Evolutionary conservation across 371 early-diverging fungal genomes (phyloP), one percentile per base, ranked within the genome.

Genomic region (Blyttiomyces sp.): DNA sequence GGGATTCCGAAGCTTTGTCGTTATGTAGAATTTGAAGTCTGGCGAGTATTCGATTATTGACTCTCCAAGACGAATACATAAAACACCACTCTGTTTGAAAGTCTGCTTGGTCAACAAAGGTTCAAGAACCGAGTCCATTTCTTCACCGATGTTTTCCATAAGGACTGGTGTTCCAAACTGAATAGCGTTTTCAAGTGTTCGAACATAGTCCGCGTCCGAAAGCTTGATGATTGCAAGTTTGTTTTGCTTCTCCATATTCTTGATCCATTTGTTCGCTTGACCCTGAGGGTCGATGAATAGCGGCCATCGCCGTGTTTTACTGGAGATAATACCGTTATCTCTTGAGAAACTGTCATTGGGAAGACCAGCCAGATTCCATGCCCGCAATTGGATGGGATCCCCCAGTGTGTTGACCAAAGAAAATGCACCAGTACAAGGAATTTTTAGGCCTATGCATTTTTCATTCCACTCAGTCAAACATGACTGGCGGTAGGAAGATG

Each of bases 251-350:
- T 81, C 82, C 75, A 81, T 75, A 60, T 80, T 79, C 54, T 82
- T 82, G 46, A 83, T 63, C 80, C 83, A 80, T 43, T 80, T 80
- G 68, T 80, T 81, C n/a, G 81, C 83, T 60, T 79, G 80, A 16
- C 78, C 83, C 44, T 83, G 78, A 11, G 80, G 79, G 62, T 78
- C 80, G 44, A 79, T 72, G 51, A 78, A 76, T 3, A 81, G 63
- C 13, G 81, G 81, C 80, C 81, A 80, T 11, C 81, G 64, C 7
- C 79, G 56, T 1, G 83, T 59, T 43, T 74, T 74, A 13, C 72
- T 69, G 0, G 78, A 64, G 9, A 81, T 79, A 54, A 83, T 81
- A 16, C 78, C 83, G 54, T 83, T 79, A 57, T 83, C 81, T 16
- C 66, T 54, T 6, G 81, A 83, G 59, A 83, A 81, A n/a, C 58